A percentile compares a stretch with the other conserved stretches of the same genome.
Conservation (phyloP, 2,329 filamentous ascomycete species). For the Thelonectria rubi region DNA sequence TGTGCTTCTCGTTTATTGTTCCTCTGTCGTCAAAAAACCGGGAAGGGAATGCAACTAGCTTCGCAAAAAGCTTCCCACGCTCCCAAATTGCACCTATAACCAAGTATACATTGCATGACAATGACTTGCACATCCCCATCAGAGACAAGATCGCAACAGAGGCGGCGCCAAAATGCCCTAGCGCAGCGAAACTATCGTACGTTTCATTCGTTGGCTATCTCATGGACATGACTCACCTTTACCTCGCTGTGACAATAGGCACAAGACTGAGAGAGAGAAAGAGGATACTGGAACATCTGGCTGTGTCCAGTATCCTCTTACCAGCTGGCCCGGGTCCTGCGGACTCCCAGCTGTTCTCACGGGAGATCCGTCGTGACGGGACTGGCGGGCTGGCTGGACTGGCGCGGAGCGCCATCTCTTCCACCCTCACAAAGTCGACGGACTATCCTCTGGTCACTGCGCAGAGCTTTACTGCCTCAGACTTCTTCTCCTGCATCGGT, state of each 20-base stretch:
- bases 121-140: background rate
- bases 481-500: constrained; percentile 13
- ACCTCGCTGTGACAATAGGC: background rate
- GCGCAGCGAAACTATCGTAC: constrained; percentile 19
- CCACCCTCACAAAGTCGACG: background rate
- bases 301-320: background rate
- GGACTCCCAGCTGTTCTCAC: background rate
- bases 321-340: background rate
- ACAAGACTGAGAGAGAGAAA: constrained; percentile 8
- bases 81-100: background rate
- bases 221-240: background rate
- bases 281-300: constrained; percentile 5
- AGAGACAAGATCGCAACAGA: background rate
- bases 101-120: background rate
- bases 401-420: background rate
- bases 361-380: background rate
- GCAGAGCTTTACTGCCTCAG: constrained; percentile 1
- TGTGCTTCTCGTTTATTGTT: background rate
- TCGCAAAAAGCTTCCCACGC: background rate
- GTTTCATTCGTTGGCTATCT: background rate
- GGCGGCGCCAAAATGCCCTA: constrained; percentile 6
- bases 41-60: background rate
- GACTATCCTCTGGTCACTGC: background rate
- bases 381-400: background rate
- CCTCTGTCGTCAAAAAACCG: background rate